Conservation (phyloP, 495 filamentous ascomycete species). For the Penicillium goetzii region DNA sequence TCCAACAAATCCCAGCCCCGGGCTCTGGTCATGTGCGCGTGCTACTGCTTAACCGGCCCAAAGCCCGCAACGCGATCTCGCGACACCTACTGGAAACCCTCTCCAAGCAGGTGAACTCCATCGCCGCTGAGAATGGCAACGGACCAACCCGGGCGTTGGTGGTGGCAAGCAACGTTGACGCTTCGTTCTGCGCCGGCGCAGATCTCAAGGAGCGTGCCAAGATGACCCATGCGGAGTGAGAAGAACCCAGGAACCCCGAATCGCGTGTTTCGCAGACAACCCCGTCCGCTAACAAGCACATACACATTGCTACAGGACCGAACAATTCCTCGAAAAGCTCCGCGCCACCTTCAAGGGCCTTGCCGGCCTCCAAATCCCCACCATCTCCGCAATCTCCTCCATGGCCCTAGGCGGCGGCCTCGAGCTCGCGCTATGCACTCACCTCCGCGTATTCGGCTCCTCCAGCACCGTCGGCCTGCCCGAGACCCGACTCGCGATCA, state of each 20-base stretch:
- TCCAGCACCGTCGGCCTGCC: slow-evolving; percentile 78
- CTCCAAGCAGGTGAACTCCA: slow-evolving; percentile 65
- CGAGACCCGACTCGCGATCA: slow-evolving; percentile 88
- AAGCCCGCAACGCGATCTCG: slow-evolving; percentile 89
- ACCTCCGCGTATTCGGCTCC: slow-evolving; percentile 80
- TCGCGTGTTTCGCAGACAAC: not conserved
- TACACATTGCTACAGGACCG: slow-evolving; percentile 55
- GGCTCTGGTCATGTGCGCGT: slow-evolving; percentile 83
- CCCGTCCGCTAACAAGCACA: not conserved
- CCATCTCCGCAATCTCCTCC: slow-evolving; percentile 80
- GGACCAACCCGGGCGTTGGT: slow-evolving; percentile 76
- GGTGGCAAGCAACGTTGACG: slow-evolving; percentile 74
- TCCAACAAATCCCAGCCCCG: slow-evolving; percentile 74
- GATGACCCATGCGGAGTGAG: slow-evolving; percentile 72
- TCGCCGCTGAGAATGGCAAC: slow-evolving; percentile 67
- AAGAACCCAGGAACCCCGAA: not conserved
- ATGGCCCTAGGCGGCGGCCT: slow-evolving; percentile 89
- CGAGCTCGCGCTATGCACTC: slow-evolving; percentile 83
- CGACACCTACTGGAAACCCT: slow-evolving; percentile 71
- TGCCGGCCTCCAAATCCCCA: slow-evolving; percentile 76
- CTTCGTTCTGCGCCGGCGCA: slow-evolving; percentile 89
- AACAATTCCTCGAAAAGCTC: slow-evolving; percentile 73
- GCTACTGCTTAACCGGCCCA: slow-evolving; percentile 81
- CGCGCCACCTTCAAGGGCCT: slow-evolving; percentile 71
- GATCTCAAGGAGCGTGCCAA: slow-evolving; percentile 85